phyloP scores from a whole-genome alignment of 2,329 filamentous ascomycete species.

The Uncinocarpus reesii region DNA sequence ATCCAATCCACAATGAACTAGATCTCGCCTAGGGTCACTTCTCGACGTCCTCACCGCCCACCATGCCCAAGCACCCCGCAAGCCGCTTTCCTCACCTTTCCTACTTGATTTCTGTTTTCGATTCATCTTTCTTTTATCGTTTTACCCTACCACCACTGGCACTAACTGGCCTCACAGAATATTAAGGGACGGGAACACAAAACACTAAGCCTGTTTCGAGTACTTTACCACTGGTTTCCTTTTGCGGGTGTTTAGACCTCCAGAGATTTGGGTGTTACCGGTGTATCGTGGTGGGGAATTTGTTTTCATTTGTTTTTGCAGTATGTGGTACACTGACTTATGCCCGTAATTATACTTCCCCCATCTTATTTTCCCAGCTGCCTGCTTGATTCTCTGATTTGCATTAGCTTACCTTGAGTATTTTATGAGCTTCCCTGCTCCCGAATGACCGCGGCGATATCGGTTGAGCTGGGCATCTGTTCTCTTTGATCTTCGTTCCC shows the following conservation, averaged over 20 bases:
- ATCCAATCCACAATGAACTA: neutral
- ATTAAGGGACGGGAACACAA: constrained; percentile 13
- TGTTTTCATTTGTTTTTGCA: constrained; percentile 6
- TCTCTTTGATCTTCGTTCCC: neutral
- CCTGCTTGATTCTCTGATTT: neutral
- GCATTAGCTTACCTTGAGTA: neutral
- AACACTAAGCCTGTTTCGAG: constrained; percentile 7
- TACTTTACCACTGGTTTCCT: constrained; percentile 10
- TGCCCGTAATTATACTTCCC: constrained; percentile 4
- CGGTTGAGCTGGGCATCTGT: constrained; percentile 4
- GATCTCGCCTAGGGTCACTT: neutral
- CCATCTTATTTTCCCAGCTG: neutral
- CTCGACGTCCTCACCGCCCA: neutral
- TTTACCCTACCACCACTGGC: constrained; percentile 13
- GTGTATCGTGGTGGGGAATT: constrained; percentile 12
- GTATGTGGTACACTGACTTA: neutral
- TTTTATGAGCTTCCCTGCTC: constrained; percentile 1
- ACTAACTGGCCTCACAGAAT: constrained; percentile 16
- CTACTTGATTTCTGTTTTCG: neutral
- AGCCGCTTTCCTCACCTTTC: neutral
- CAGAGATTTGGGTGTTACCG: constrained; percentile 12
- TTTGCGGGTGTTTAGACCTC: constrained; percentile 14
- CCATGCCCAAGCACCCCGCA: neutral
- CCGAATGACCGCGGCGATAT: neutral
- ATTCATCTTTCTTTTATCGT: neutral